Conservation (phyloP, 2,329 filamentous ascomycete genomes). For the Byssoonygena ceratinophila region DNA sequence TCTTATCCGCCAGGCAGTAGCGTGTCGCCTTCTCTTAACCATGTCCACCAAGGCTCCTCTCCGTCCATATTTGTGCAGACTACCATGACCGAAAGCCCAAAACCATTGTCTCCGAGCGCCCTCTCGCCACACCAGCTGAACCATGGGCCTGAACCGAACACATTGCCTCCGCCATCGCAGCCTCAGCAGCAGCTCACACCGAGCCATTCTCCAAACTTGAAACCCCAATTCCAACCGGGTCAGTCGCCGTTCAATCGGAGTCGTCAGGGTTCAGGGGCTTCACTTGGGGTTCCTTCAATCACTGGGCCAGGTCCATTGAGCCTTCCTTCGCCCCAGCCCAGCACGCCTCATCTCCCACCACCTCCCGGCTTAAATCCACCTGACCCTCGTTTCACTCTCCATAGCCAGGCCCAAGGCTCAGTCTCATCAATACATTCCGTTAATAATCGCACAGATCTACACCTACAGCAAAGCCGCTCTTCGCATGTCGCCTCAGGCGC, state of each 20-base stretch:
- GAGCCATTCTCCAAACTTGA: conserved; percentile 35
- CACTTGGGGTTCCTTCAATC: conserved; percentile 10
- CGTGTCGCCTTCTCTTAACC: conserved; percentile 31
- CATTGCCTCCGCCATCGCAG: conserved; percentile 22
- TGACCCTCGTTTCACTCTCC: conserved; percentile 29
- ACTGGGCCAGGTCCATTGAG: conserved; percentile 12
- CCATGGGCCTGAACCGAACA: conserved; percentile 26
- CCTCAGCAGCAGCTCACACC: conserved; percentile 26
- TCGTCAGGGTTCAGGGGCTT: conserved; percentile 7
- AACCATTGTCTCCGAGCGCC: conserved; percentile 52
- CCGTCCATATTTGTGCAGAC: conserved; percentile 59
- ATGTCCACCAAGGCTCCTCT: conserved; percentile 28
- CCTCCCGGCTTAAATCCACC: conserved; percentile 26
- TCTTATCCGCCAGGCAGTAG: conserved; percentile 30
- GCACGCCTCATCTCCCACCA: conserved; percentile 27
- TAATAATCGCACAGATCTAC: conserved; percentile 15
- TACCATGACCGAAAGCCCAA: conserved; percentile 75
- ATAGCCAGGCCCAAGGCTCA: conserved; percentile 23
- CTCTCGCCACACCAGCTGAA: conserved; percentile 31
- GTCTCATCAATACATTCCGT: conserved; percentile 13
- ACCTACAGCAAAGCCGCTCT: conserved; percentile 5
- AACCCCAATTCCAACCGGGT: conserved; percentile 34
- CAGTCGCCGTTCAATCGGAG: conserved; percentile 21
- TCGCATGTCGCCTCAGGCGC: conserved; percentile 7
- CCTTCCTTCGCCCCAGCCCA: conserved; percentile 13